A percentile compares a stretch with the other conserved stretches of the same genome.
Evolutionary conservation across 2,329 filamentous ascomycete genomes (phyloP).

Genomic region (Xylariaceae sp.): DNA sequence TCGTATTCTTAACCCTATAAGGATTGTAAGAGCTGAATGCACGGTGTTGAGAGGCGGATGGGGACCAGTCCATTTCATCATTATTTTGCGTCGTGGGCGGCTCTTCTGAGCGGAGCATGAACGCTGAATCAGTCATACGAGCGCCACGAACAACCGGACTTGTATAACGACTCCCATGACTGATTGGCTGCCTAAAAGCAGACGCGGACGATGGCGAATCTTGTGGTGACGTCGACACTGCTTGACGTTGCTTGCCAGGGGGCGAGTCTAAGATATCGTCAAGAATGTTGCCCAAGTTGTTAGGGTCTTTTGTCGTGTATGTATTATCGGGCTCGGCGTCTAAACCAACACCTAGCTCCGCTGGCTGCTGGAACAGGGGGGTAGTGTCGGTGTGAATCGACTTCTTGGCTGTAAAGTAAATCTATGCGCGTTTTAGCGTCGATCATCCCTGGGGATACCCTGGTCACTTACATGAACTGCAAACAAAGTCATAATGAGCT

Average conservation of each 20-base stretch:
- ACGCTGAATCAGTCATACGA: neutral
- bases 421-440: conserved; percentile 33
- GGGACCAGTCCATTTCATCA: conserved; percentile 71
- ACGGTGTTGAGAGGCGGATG: conserved; percentile 51
- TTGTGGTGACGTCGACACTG: conserved; percentile 2
- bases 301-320: conserved; percentile 31
- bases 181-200: neutral
- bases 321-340: conserved; percentile 20
- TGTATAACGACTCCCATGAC: neutral
- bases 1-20: conserved; percentile 36
- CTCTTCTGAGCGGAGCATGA: conserved; percentile 2
- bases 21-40: conserved; percentile 46
- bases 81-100: conserved; percentile 34
- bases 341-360: conserved; percentile 22
- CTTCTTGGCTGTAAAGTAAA: conserved; percentile 40
- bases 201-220: neutral
- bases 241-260: conserved; percentile 1
- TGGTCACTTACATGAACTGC: conserved; percentile 47
- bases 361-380: conserved; percentile 42
- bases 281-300: conserved; percentile 25
- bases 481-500: conserved; percentile 49
- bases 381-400: conserved; percentile 53
- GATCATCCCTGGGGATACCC: neutral
- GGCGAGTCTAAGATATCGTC: conserved; percentile 27
- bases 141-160: neutral